phyloP scores from a whole-genome alignment of 225 moss, liverwort and hornwort species.

The Bryoerythrophyllum caledonicum region DNA sequence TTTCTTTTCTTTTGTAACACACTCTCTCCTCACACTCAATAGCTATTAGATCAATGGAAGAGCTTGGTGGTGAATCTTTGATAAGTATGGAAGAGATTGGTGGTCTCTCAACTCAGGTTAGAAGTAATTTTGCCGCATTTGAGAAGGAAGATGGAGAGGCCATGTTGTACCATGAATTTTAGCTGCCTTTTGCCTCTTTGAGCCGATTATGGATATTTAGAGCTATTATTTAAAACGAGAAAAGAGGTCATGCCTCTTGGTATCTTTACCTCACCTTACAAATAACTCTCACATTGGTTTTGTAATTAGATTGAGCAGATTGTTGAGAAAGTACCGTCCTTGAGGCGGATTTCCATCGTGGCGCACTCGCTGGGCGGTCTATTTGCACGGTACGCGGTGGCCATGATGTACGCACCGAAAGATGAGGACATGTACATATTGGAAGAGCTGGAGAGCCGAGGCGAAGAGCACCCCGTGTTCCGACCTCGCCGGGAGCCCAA shows the following conservation, averaged over 20 bases:
- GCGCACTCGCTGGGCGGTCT: slow-evolving; percentile 95
- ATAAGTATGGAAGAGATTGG: too few relatives aligned
- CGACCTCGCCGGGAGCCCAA: slow-evolving; percentile 39
- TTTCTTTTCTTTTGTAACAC: too few relatives aligned
- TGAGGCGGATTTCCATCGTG: slow-evolving; percentile 86
- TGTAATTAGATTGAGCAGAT: slow-evolving; percentile 58
- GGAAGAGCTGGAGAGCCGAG: slow-evolving; percentile 52
- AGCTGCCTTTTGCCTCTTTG: background rate
- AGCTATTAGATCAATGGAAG: too few relatives aligned
- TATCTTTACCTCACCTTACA: too few relatives aligned
- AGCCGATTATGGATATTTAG: too few relatives aligned
- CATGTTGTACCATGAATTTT: too few relatives aligned
- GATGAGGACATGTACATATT: slow-evolving; percentile 35
- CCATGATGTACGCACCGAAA: slow-evolving; percentile 52
- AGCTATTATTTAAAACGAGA: too few relatives aligned
- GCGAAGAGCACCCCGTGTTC: slow-evolving; percentile 36
- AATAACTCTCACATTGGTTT: background rate
- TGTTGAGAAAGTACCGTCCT: slow-evolving; percentile 69
- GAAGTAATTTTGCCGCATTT: slow-evolving; percentile 20
- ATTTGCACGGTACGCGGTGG: slow-evolving; percentile 81
- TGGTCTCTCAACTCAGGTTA: background rate
- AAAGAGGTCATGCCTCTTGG: too few relatives aligned
- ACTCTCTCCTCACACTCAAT: too few relatives aligned
- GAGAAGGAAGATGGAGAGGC: slow-evolving; percentile 1
- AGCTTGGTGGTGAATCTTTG: too few relatives aligned